Base-by-base conservation (phyloP, 1,139 yeast species). In the Yamadazyma mexicana region DNA sequence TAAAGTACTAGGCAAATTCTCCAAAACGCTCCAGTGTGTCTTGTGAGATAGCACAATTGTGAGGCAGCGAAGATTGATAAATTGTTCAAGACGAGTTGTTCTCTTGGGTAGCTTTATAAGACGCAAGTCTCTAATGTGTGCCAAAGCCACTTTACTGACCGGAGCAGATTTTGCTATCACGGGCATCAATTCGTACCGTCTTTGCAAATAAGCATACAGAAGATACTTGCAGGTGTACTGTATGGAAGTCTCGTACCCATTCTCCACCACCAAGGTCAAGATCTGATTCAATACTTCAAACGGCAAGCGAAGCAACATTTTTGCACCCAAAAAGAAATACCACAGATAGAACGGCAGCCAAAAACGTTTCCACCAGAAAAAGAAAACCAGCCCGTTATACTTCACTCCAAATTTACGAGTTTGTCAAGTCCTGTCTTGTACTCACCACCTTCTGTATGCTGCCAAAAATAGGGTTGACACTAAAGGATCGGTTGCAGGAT, bases 251-350 rank as follows among this genome's bases (percentile, higher is more conserved):
- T 25, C 27, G 10, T 18, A 3, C 12, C n/a, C 11, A 5, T 8
- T 14, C 3, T 5, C 20, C 7, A 34, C 26, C 22, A 34, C 11
- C 7, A 27, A 8, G 10, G 30, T 8, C 15, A 38, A 34, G 5
- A 38, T 25, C 25, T 16, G 23, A 2, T 24, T 23, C 10, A 38
- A 7, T 3, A 38, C 24, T 14, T 38, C 40, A 4, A 17, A 27
- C 2, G 40, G 40, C 14, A 37, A 24, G 4, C 23, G 28, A 2
- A 26, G 12, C 12, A 37, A 16, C 40, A 37, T 37, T 27, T 33
- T 37, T 37, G 40, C 40, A 37, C 27, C 40, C 37, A 37, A 29
- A 27, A 5, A n/a, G 7, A 14, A 12, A 11, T 5, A 27, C 17
- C 15, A 15, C 30, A 27, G 14, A 14, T 11, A 14, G 11, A n/a